Conservation (phyloP, 2,329 filamentous ascomycete genomes). For the Colletotrichum tabaci region DNA sequence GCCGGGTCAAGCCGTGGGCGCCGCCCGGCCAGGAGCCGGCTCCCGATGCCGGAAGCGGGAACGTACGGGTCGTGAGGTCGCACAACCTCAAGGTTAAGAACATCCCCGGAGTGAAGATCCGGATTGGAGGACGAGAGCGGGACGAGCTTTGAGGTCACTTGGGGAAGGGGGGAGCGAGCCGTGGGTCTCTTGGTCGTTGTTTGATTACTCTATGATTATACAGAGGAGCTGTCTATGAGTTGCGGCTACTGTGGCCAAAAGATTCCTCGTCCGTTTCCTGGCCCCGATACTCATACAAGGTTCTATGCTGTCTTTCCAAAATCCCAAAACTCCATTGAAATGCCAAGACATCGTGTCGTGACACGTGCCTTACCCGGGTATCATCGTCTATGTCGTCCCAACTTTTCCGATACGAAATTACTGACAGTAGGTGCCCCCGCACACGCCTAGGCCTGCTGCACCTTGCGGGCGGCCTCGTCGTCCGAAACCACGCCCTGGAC, state of each 20-base stretch:
- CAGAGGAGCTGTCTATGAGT: conserved; percentile 19
- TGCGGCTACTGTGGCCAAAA: conserved; percentile 8
- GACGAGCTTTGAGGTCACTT: conserved; percentile 45
- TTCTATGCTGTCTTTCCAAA: no score
- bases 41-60: conserved; percentile 45
- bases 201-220: conserved; percentile 29
- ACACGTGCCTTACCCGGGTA: conserved; percentile 31
- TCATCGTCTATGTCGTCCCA: conserved; percentile 30
- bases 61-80: conserved; percentile 44
- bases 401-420: conserved; percentile 25
- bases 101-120: conserved; percentile 48
- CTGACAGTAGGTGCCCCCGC: neutral
- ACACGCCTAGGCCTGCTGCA: neutral
- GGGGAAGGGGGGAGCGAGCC: no score
- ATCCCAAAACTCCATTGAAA: conserved; percentile 34
- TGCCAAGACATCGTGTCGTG: conserved; percentile 27
- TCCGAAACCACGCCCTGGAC: conserved; percentile 27
- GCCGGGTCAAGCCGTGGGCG: conserved; percentile 53
- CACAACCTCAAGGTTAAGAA: conserved; percentile 46
- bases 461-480: conserved; percentile 23
- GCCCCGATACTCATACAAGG: neutral
- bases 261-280: no score
- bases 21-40: conserved; percentile 48
- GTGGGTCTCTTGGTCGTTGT: conserved; percentile 12
- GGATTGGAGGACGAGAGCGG: conserved; percentile 43